Conservation (phyloP, 2,329 filamentous ascomycete genomes). For the Alternaria triticina region DNA sequence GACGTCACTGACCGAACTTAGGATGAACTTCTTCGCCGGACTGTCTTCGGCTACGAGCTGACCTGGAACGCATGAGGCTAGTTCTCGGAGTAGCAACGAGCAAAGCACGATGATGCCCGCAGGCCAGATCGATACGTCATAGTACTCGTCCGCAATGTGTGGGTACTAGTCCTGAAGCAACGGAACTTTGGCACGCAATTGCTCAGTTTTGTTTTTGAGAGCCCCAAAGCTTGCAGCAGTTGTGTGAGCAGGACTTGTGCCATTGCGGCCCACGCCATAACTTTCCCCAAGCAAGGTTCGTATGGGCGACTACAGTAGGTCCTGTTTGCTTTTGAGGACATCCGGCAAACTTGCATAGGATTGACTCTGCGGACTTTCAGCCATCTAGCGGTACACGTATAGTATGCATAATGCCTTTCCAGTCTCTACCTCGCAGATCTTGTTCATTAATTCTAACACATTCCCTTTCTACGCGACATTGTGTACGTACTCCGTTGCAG, state of each 20-base stretch:
- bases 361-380: not conserved
- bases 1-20: constrained; percentile 29
- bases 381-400: not conserved
- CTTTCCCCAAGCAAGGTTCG: not conserved
- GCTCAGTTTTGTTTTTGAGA: not conserved
- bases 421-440: not conserved
- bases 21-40: constrained; percentile 80
- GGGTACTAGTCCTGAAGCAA: not conserved
- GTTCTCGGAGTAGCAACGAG: not conserved
- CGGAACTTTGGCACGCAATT: not conserved
- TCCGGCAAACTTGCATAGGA: not conserved
- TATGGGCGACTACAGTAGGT: not conserved
- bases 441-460: not conserved
- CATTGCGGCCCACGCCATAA: not conserved
- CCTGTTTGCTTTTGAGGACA: not conserved
- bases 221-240: not conserved
- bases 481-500: not conserved
- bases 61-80: constrained; percentile 59
- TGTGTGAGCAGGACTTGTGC: not conserved
- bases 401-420: not conserved
- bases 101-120: not conserved
- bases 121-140: not conserved
- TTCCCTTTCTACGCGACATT: not conserved
- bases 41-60: constrained; percentile 79
- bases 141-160: not conserved